These are phyloP conservation scores for Fagus sylvatica DNA, from an alignment of 306 rosid genomes.

Conservation along the genomic window DNA sequence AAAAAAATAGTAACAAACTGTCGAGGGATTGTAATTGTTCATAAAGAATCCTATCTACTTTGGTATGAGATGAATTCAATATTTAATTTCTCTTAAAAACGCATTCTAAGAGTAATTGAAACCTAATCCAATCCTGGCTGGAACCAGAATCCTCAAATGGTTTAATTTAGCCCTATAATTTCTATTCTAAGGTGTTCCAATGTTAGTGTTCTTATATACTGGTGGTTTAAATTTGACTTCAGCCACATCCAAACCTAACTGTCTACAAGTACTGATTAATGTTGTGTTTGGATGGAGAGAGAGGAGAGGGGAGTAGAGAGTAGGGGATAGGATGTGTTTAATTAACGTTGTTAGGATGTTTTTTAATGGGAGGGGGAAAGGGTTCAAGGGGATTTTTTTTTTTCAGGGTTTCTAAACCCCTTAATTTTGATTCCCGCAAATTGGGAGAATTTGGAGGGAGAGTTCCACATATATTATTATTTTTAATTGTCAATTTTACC, in stretches of 20 bases:
- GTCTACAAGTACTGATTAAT: background rate
- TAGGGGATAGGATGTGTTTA: no score
- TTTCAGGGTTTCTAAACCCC: no score
- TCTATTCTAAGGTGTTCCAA: background rate
- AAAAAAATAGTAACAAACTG: background rate
- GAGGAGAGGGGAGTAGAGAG: no score
- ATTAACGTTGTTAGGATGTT: no score
- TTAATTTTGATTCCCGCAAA: no score
- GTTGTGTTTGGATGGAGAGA: no score
- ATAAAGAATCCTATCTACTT: background rate
- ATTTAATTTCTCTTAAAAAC: background rate
- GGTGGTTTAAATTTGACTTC: background rate
- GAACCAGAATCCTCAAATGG: background rate
- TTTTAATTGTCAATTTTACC: no score
- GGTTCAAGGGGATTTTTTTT: no score
- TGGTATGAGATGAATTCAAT: background rate
- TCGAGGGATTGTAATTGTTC: background rate
- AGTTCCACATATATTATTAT: no score
- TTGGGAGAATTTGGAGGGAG: no score
- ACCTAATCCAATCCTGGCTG: background rate
- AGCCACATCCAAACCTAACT: background rate
- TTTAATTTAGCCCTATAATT: background rate
- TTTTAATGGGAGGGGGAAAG: no score
- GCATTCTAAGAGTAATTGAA: background rate
- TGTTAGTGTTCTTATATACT: background rate